phyloP scores from a whole-genome alignment of 495 filamentous ascomycete species.

The Xanthoparmelia taractica region DNA sequence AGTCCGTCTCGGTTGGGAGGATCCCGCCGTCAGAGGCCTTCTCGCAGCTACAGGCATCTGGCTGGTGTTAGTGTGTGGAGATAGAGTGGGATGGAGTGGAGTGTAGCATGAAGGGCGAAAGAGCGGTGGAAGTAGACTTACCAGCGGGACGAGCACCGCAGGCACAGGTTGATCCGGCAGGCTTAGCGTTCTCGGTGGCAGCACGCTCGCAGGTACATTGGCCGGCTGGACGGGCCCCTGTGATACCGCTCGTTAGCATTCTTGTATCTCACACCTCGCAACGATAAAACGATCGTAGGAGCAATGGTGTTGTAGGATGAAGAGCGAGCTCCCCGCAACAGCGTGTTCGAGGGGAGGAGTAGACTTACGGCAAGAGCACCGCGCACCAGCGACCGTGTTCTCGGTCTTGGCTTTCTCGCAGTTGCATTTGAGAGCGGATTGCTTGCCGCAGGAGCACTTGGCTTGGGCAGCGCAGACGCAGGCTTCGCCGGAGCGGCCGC shows the following conservation, averaged over 20 bases:
- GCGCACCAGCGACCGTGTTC: slow-evolving; percentile 62
- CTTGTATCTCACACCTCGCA: slow-evolving; percentile 14
- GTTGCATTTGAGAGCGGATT: slow-evolving; percentile 74
- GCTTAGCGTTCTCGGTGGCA: slow-evolving; percentile 57
- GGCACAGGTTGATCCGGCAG: slow-evolving; percentile 54
- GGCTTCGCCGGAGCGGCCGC: slow-evolving; percentile 46
- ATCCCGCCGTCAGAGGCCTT: slow-evolving; percentile 52
- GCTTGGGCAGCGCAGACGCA: slow-evolving; percentile 59
- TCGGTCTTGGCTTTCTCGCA: slow-evolving; percentile 72
- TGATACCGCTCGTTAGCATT: background rate
- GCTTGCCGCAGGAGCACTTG: slow-evolving; percentile 81
- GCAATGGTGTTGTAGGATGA: background rate
- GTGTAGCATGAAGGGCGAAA: background rate
- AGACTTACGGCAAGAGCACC: slow-evolving; percentile 77
- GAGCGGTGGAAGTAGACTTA: background rate
- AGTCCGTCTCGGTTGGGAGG: slow-evolving; percentile 65
- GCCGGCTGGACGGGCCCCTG: slow-evolving; percentile 63
- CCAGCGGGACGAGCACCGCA: slow-evolving; percentile 48
- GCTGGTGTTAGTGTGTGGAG: background rate
- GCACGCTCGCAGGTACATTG: slow-evolving; percentile 77
- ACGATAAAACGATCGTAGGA: background rate
- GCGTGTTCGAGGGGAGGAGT: slow-evolving; percentile 9
- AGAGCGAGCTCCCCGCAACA: background rate
- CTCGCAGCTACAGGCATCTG: slow-evolving; percentile 78
- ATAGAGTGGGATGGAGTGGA: background rate